Evolutionary conservation across 345 rosid genomes (phyloP), one percentile per base, ranked within the genome.

Genomic region (Populus nigra): DNA sequence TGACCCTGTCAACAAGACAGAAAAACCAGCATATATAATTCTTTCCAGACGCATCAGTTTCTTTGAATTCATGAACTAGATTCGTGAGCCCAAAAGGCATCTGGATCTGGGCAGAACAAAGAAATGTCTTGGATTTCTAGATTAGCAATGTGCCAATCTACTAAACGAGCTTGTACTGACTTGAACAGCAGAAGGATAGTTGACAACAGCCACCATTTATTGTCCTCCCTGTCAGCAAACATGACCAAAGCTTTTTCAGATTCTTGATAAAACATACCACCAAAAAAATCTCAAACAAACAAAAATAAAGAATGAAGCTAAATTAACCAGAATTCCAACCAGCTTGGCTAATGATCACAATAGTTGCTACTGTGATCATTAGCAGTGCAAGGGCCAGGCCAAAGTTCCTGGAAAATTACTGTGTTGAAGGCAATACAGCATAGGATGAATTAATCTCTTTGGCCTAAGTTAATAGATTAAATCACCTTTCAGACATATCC

Each of bases 61-160:
- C 49, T 8, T 69, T 27, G 7, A 49, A 35, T 76, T 93, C 91
- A 93, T 65, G 90, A 88, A 77, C 79, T 82, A 53, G 94, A 81
- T 77, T 95, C 99, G 65, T 92, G 88, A 3, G 93, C 96, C 98
- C 99, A 96, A 82, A 93, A 96, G 15, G 97, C 81, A 81, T 93
- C 94, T 8, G 97, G 95, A 84, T 96, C 96, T 1, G 94, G 88
- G 79, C 94, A 88, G 85, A 88, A 90, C 73, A 92, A 91, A 68
- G 98, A 90, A 67, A 88, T 85, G 81, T 96, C 99, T 43, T 86
- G 88, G 73, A 92, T 86, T 85, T 96, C 97, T 6, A 96, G 88
- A 88, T 96, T 96, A 20, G 97, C 99, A 22, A 96, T 87, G 75
- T 93, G 98, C 96, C 97, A 91, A 80, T 96, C 94, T 6, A 92